Evolutionary conservation across 2,329 filamentous ascomycete species (phyloP).

Genomic region (Hypoxylon sp.): DNA sequence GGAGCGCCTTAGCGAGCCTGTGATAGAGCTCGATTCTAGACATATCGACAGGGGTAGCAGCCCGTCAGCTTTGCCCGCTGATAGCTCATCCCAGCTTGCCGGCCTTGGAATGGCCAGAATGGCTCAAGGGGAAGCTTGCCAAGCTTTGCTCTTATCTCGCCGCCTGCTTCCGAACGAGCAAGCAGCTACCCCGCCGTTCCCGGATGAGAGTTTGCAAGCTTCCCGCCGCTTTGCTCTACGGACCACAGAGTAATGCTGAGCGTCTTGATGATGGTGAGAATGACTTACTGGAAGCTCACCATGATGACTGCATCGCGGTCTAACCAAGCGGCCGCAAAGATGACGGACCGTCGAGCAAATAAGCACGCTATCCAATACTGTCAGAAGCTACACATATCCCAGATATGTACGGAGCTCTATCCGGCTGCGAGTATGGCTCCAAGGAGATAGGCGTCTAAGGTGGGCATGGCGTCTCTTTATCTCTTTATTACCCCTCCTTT

Average conservation of each 20-base stretch:
- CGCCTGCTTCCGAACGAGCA: slow-evolving; percentile 19
- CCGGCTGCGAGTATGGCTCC: slow-evolving; percentile 3
- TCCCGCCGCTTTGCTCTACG: slow-evolving; percentile 22
- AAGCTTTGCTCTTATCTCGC: slow-evolving; percentile 33
- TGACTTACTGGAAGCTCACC: slow-evolving; percentile 11
- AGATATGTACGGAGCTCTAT: slow-evolving; percentile 6
- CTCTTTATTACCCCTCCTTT: slow-evolving; percentile 31
- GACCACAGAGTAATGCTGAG: background rate
- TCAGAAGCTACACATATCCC: slow-evolving; percentile 13
- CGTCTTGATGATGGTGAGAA: too few relatives aligned
- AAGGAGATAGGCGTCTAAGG: too few relatives aligned
- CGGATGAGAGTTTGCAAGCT: slow-evolving; percentile 21
- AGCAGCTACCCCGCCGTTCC: slow-evolving; percentile 24
- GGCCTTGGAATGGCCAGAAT: slow-evolving; percentile 7
- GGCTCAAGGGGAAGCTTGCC: slow-evolving; percentile 25
- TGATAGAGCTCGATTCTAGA: slow-evolving; percentile 19
- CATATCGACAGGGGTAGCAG: slow-evolving; percentile 28
- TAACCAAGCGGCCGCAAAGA: slow-evolving; percentile 17
- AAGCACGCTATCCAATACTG: slow-evolving; percentile 33
- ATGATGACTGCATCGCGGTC: background rate
- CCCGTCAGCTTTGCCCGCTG: slow-evolving; percentile 20
- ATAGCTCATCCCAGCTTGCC: slow-evolving; percentile 28
- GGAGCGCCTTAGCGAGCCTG: slow-evolving; percentile 19
- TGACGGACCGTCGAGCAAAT: slow-evolving; percentile 21
- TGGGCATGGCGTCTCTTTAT: slow-evolving; percentile 10